phyloP scores from a whole-genome alignment of 2,329 filamentous ascomycete genomes.

The Colletotrichum somersetense region DNA sequence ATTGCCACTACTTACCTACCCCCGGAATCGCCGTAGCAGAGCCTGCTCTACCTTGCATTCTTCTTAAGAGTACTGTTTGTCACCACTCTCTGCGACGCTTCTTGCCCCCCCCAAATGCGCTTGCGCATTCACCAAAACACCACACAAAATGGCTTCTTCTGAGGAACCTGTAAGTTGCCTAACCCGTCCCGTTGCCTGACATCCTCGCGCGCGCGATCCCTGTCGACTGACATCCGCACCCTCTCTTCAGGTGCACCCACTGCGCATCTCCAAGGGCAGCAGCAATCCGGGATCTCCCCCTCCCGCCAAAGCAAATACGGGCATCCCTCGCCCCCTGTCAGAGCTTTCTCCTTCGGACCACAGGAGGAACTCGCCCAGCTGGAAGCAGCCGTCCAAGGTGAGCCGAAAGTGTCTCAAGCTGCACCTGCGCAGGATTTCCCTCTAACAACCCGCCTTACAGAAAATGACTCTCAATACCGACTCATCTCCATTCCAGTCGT shows the following conservation, averaged over 20 bases:
- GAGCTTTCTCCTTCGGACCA: constrained; percentile 90
- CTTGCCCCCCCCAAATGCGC: constrained; percentile 23
- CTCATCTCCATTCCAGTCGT: constrained; percentile 87
- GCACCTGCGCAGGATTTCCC: constrained; percentile 19
- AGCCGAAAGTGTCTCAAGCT: constrained; percentile 47
- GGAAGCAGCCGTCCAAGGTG: constrained; percentile 85
- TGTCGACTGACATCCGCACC: constrained; percentile 8
- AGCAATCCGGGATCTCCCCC: constrained; percentile 66
- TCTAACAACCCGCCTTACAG: constrained; percentile 57
- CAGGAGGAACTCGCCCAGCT: constrained; percentile 92
- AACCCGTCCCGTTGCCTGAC: neutral
- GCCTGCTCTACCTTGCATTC: constrained; percentile 27
- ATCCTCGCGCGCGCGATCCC: neutral
- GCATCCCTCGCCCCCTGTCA: constrained; percentile 80
- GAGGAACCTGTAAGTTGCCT: constrained; percentile 42
- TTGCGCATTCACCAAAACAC: constrained; percentile 24
- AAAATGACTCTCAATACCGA: constrained; percentile 79
- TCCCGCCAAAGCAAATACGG: constrained; percentile 72
- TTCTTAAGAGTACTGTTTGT: constrained; percentile 23
- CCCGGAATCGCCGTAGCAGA: constrained; percentile 20
- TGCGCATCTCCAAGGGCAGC: constrained; percentile 82
- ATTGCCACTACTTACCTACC: neutral
- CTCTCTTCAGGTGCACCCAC: constrained; percentile 73
- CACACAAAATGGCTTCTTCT: constrained; percentile 40
- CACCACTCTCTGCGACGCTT: constrained; percentile 15